A percentile compares a stretch with the other conserved stretches of the same genome.
These are phyloP conservation scores for Cinnamomum micranthum DNA, from an alignment of 164 flowering plant species.

Conservation along the genomic window DNA sequence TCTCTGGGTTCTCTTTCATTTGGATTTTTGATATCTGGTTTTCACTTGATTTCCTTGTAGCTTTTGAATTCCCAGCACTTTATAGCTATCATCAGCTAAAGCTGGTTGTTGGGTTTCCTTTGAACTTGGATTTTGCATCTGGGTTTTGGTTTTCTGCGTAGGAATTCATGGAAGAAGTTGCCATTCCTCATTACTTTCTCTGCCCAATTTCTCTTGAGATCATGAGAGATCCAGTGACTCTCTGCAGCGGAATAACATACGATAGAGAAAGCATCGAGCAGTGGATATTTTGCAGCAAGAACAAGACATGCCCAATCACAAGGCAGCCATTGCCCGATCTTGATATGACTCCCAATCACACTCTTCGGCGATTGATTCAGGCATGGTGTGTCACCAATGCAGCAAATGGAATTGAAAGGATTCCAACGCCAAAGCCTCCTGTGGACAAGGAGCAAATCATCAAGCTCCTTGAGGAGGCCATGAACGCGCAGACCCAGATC, in stretches of 20 bases:
- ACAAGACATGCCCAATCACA: constrained; percentile 60
- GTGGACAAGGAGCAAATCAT: constrained; percentile 33
- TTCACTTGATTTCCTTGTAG: no score
- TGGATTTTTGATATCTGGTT: not conserved
- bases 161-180: constrained; percentile 41
- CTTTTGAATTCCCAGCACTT: no score
- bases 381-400: constrained; percentile 72
- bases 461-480: constrained; percentile 40
- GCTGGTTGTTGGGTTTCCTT: not conserved
- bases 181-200: constrained; percentile 59
- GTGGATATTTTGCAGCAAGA: constrained; percentile 57
- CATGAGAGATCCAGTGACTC: constrained; percentile 81
- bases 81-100: no score
- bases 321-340: constrained; percentile 34
- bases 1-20: not conserved
- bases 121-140: not conserved
- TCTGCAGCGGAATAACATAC: constrained; percentile 77
- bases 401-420: constrained; percentile 42
- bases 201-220: constrained; percentile 82
- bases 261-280: constrained; percentile 67
- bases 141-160: not conserved
- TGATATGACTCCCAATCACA: constrained; percentile 71
- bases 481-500: constrained; percentile 22
- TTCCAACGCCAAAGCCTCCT: constrained; percentile 67
- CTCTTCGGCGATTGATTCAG: constrained; percentile 74